These are phyloP conservation scores for Cercospora janseana DNA, from an alignment of 2,329 filamentous ascomycete species.

Conservation along the genomic window DNA sequence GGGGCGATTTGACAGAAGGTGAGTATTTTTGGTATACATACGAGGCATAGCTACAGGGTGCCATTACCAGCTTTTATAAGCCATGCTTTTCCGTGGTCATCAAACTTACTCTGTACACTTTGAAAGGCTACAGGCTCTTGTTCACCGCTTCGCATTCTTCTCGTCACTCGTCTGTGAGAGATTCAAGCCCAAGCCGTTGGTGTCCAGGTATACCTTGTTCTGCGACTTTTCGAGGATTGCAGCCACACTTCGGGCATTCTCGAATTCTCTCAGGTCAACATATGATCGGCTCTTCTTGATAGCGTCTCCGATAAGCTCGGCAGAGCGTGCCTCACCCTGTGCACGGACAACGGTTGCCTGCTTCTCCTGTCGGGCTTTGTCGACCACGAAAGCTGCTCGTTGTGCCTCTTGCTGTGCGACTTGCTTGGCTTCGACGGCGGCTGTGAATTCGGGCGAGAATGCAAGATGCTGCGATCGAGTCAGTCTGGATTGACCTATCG, in stretches of 20 bases:
- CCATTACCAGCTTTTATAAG: conserved; percentile 2
- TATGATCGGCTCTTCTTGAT: conserved; percentile 99
- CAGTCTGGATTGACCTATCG: background rate
- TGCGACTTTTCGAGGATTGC: conserved; percentile 79
- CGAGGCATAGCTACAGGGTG: conserved; percentile 1
- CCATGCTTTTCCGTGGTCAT: background rate
- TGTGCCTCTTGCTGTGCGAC: conserved; percentile 88
- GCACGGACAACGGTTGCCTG: conserved; percentile 97
- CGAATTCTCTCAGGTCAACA: conserved; percentile 94
- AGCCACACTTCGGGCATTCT: conserved; percentile 92
- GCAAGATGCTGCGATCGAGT: conserved; percentile 56
- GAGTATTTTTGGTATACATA: conserved; percentile 18
- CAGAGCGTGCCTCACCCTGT: conserved; percentile 97
- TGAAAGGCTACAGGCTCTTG: background rate
- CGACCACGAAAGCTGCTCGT: conserved; percentile 92
- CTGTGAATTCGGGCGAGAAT: conserved; percentile 68
- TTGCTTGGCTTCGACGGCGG: conserved; percentile 68
- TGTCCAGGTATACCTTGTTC: conserved; percentile 93
- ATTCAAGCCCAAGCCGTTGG: conserved; percentile 86
- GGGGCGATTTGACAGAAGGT: conserved; percentile 9
- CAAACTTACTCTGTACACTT: conserved; percentile 3
- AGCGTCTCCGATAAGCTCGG: conserved; percentile 95
- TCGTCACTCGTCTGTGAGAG: conserved; percentile 51
- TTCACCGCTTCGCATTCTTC: conserved; percentile 17
- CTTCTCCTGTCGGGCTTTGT: conserved; percentile 99